These are phyloP conservation scores for Scutellaria baicalensis DNA, from an alignment of 257 asterid species.

Conservation along the genomic window DNA sequence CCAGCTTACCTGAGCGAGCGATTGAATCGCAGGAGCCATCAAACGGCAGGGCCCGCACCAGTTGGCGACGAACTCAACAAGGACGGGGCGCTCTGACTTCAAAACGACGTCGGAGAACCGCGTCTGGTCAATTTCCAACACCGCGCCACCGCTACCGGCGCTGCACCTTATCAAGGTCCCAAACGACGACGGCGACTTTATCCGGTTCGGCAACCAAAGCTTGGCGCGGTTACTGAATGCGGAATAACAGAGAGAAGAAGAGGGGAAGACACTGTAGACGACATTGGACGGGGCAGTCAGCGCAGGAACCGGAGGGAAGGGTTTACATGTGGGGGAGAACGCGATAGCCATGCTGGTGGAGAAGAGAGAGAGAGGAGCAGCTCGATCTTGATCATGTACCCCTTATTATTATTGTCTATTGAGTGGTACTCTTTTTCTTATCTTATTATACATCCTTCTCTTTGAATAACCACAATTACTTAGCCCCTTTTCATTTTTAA, in stretches of 20 bases:
- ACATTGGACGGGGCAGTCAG: not conserved
- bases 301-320: conserved; percentile 25
- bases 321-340: conserved; percentile 14
- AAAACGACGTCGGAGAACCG: conserved; percentile 61
- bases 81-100: conserved; percentile 75
- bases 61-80: conserved; percentile 79
- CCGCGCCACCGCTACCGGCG: conserved; percentile 27
- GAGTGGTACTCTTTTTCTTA: conserved; percentile 17
- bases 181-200: conserved; percentile 12
- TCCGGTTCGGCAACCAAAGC: conserved; percentile 14
- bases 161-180: conserved; percentile 28
- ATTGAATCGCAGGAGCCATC: conserved; percentile 64
- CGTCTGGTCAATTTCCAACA: conserved; percentile 44
- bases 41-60: conserved; percentile 98
- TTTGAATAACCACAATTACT: no score
- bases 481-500: no score
- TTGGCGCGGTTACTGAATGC: conserved; percentile 3
- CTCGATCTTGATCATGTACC: not conserved
- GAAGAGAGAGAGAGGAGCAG: not conserved
- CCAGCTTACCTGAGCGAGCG: conserved; percentile 59
- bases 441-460: not conserved
- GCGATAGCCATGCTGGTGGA: conserved; percentile 28
- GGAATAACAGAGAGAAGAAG: conserved; percentile 1
- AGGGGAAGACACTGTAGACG: not conserved
- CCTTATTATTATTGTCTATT: not conserved